These are phyloP conservation scores for Coniochaeta prunicola DNA, from an alignment of 2,329 filamentous ascomycete genomes.

Conservation along the genomic window DNA sequence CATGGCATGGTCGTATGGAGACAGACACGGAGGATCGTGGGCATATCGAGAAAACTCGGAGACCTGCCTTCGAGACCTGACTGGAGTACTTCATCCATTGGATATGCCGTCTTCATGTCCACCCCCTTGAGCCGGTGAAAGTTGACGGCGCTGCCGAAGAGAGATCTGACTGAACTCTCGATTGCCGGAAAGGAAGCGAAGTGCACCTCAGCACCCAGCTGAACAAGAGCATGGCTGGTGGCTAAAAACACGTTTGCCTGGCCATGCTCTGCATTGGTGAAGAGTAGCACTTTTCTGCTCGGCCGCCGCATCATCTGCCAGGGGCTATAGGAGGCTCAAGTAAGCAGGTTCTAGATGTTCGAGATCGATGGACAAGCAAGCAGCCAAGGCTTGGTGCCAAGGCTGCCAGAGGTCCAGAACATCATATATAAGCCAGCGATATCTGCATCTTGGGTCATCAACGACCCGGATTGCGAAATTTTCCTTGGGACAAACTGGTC, in stretches of 20 bases:
- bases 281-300: slow-evolving; percentile 8
- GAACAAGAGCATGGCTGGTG: slow-evolving; percentile 10
- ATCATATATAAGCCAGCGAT: neutral
- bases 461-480: neutral
- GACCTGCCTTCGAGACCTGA: slow-evolving; percentile 18
- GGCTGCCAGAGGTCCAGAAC: neutral
- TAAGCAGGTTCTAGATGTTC: neutral
- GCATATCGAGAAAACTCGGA: slow-evolving; percentile 23
- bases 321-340: neutral
- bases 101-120: neutral
- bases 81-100: neutral
- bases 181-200: slow-evolving; percentile 33
- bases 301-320: neutral
- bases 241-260: slow-evolving; percentile 18
- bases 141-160: slow-evolving; percentile 14
- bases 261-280: slow-evolving; percentile 14
- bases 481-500: neutral
- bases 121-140: slow-evolving; percentile 20
- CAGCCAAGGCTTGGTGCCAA: neutral
- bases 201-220: slow-evolving; percentile 6
- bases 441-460: neutral
- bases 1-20: neutral
- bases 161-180: slow-evolving; percentile 18
- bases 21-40: slow-evolving; percentile 16
- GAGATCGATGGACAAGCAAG: neutral